Conservation (phyloP, 306 rosid genomes). For the Begonia masoniana region DNA sequence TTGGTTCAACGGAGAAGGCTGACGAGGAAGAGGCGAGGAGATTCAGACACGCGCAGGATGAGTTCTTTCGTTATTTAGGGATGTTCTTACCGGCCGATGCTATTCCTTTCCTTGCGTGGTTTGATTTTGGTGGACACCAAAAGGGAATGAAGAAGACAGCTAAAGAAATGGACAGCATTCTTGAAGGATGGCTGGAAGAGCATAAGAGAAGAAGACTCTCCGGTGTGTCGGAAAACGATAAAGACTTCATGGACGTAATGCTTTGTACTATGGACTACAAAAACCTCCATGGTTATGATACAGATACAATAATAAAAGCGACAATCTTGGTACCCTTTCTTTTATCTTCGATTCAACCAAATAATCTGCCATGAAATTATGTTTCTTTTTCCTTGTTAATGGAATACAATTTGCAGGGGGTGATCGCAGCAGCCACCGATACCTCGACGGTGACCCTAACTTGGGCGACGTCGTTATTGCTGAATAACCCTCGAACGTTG, state of each 20-base stretch:
- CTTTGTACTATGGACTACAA: background rate
- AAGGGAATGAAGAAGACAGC: conserved; percentile 16
- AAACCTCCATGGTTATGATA: background rate
- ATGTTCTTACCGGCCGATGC: conserved; percentile 14
- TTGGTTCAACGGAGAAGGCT: background rate
- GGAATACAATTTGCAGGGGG: background rate
- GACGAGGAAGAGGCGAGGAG: background rate
- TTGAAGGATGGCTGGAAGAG: conserved; percentile 11
- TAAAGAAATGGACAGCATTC: conserved; percentile 2
- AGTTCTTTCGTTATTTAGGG: conserved; percentile 3
- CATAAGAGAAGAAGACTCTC: conserved; percentile 10
- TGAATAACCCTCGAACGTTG: background rate
- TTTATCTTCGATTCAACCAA: background rate
- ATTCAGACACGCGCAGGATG: background rate
- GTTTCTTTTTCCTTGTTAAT: background rate
- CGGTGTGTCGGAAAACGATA: background rate
- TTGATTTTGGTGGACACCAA: conserved; percentile 25
- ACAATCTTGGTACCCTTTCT: conserved; percentile 16
- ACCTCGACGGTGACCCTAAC: conserved; percentile 5
- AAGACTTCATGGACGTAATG: conserved; percentile 20
- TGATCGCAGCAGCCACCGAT: conserved; percentile 7
- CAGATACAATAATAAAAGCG: conserved; percentile 11
- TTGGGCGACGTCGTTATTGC: conserved; percentile 12
- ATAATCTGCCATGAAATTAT: background rate
- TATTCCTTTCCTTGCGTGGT: conserved; percentile 12